phyloP scores from a whole-genome alignment of 1,139 yeast species.

The Starmera stellimalicola region DNA sequence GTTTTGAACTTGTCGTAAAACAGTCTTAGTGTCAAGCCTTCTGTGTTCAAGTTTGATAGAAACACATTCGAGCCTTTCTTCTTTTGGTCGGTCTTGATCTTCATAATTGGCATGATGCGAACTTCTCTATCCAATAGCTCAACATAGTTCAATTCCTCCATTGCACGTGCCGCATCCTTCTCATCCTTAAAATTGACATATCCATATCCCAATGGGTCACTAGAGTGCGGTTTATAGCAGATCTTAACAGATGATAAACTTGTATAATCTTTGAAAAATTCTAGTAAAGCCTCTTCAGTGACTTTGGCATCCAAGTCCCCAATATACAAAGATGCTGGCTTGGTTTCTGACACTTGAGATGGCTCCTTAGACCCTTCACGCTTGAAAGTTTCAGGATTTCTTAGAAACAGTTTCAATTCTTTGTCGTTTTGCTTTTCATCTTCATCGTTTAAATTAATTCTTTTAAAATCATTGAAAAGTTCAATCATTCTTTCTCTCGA shows the following conservation, averaged over 20 bases:
- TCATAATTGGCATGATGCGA: slow-evolving; percentile 42
- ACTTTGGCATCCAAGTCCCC: slow-evolving; percentile 36
- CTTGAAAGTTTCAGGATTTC: not conserved
- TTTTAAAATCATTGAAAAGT: slow-evolving; percentile 17
- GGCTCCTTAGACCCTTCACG: too few species aligned
- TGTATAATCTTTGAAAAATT: slow-evolving; percentile 26
- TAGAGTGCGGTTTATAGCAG: slow-evolving; percentile 30
- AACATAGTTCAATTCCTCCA: slow-evolving; percentile 35
- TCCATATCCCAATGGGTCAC: slow-evolving; percentile 42
- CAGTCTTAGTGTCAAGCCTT: slow-evolving; percentile 27
- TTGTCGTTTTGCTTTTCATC: slow-evolving; percentile 5
- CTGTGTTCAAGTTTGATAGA: slow-evolving; percentile 26
- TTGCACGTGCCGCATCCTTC: slow-evolving; percentile 30
- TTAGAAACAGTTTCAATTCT: not conserved
- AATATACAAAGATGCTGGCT: slow-evolving; percentile 30
- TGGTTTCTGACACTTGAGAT: slow-evolving; percentile 4
- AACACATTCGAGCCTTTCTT: slow-evolving; percentile 29
- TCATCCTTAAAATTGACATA: slow-evolving; percentile 35
- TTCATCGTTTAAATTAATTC: not conserved
- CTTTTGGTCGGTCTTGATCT: slow-evolving; percentile 23
- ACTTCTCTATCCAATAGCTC: slow-evolving; percentile 31
- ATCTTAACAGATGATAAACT: slow-evolving; percentile 38
- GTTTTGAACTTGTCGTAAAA: slow-evolving; percentile 33
- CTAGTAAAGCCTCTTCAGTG: slow-evolving; percentile 28
- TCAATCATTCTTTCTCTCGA: slow-evolving; percentile 18